Evolutionary conservation across 2,329 filamentous ascomycete species (phyloP).

Genomic region (Beauveria brongniartii): DNA sequence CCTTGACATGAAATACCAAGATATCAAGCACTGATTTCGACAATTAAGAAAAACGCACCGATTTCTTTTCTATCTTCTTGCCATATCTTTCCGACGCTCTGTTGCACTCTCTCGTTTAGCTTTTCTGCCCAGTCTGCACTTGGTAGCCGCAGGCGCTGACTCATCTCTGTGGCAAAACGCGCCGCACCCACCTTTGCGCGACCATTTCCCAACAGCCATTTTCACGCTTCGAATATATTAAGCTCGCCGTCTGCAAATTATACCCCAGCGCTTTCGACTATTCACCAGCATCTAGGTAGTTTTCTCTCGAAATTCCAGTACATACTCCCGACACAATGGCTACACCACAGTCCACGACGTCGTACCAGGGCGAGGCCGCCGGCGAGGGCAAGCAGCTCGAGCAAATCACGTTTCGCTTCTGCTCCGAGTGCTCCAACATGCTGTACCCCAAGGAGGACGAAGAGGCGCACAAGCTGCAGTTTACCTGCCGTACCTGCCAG

Average conservation of each 20-base stretch:
- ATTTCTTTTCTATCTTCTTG: too few relatives aligned
- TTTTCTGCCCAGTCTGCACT: too few relatives aligned
- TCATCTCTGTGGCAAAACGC: neutral
- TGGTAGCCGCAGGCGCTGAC: neutral
- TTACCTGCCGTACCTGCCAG: conserved; percentile 91
- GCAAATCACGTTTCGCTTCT: conserved; percentile 95
- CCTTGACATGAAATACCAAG: too few relatives aligned
- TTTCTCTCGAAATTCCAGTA: neutral
- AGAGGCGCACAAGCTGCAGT: conserved; percentile 75
- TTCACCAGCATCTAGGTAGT: neutral
- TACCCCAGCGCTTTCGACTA: neutral
- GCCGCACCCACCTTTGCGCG: neutral
- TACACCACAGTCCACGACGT: conserved; percentile 44
- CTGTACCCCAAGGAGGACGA: conserved; percentile 95
- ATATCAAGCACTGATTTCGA: too few relatives aligned
- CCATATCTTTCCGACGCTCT: too few relatives aligned
- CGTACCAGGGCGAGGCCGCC: conserved; percentile 30
- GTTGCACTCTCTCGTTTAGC: too few relatives aligned
- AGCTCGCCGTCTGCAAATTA: neutral
- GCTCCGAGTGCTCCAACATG: conserved; percentile 98
- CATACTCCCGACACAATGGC: conserved; percentile 37
- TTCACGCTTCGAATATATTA: neutral
- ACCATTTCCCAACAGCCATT: neutral
- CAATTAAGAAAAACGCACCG: too few relatives aligned
- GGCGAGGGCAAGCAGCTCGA: conserved; percentile 47